Conservation (phyloP, 805 yeast genomes). For the Pichia exigua region DNA sequence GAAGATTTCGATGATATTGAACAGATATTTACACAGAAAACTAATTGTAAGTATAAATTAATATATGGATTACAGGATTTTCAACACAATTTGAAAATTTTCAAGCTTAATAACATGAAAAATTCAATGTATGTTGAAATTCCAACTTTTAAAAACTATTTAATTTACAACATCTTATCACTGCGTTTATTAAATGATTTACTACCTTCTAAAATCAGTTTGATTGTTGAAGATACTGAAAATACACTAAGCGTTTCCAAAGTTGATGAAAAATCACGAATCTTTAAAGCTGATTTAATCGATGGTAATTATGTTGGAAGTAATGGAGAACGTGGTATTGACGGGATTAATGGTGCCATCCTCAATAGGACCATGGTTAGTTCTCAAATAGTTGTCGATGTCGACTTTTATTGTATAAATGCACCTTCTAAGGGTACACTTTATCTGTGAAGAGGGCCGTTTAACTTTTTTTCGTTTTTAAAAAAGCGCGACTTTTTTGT, state of each 20-base stretch:
- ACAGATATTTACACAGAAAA: background rate
- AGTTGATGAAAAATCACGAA: background rate
- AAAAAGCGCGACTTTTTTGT: background rate
- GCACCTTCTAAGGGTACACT: background rate
- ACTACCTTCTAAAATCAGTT: background rate
- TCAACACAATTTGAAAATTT: background rate
- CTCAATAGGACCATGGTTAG: background rate
- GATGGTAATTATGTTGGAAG: background rate
- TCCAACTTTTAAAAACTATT: background rate
- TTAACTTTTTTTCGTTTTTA: no score
- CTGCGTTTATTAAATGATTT: background rate
- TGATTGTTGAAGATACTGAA: constrained; percentile 2
- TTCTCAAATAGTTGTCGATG: background rate
- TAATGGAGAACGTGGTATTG: background rate
- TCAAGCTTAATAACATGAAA: background rate
- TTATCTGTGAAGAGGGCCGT: background rate
- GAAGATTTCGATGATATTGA: constrained; percentile 5
- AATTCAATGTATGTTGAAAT: background rate
- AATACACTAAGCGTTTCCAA: background rate
- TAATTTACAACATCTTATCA: background rate
- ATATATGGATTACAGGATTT: constrained; percentile 5
- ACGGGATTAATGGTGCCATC: background rate
- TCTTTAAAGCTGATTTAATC: background rate
- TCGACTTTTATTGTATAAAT: background rate
- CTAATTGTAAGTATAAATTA: background rate